Evolutionary conservation across 805 yeast genomes (phyloP).

Genomic region (Saturnispora besseyi): DNA sequence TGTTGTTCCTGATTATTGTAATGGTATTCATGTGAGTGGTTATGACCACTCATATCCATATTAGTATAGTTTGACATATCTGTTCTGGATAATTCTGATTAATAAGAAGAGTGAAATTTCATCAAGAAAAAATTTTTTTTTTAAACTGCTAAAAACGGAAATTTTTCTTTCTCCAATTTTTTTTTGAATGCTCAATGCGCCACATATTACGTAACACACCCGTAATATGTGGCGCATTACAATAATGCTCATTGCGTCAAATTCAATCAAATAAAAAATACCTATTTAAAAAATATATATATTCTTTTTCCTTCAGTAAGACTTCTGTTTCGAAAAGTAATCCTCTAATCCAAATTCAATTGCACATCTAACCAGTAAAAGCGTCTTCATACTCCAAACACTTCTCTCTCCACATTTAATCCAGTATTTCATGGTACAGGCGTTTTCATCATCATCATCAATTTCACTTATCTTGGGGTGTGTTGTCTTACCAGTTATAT

Average conservation of each 20-base stretch:
- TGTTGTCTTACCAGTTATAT: not conserved
- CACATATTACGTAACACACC: not conserved
- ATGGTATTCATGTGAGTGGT: conserved; percentile 16
- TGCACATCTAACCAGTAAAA: conserved; percentile 79
- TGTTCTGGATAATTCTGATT: conserved; percentile 22
- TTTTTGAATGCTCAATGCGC: not conserved
- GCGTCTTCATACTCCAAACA: conserved; percentile 84
- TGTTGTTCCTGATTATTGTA: conserved; percentile 17
- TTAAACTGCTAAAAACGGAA: not conserved
- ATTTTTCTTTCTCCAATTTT: not conserved
- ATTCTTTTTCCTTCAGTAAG: not conserved
- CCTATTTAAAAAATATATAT: not conserved
- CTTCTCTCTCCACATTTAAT: conserved; percentile 82
- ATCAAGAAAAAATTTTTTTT: conserved; percentile 2
- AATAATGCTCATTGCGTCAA: not conserved
- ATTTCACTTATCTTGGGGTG: not conserved
- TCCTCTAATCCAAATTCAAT: conserved; percentile 85
- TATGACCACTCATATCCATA: conserved; percentile 25
- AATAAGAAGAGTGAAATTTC: conserved; percentile 16
- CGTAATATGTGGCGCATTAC: not conserved
- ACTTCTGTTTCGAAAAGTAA: conserved; percentile 28
- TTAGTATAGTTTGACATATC: conserved; percentile 42
- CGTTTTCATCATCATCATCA: conserved; percentile 35
- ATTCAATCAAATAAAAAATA: no score
- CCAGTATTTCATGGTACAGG: conserved; percentile 63